A percentile compares a stretch with the other conserved stretches of the same genome.
Evolutionary conservation across 495 filamentous ascomycete genomes (phyloP).

Genomic region (Paragyromitra xinjiangensis): DNA sequence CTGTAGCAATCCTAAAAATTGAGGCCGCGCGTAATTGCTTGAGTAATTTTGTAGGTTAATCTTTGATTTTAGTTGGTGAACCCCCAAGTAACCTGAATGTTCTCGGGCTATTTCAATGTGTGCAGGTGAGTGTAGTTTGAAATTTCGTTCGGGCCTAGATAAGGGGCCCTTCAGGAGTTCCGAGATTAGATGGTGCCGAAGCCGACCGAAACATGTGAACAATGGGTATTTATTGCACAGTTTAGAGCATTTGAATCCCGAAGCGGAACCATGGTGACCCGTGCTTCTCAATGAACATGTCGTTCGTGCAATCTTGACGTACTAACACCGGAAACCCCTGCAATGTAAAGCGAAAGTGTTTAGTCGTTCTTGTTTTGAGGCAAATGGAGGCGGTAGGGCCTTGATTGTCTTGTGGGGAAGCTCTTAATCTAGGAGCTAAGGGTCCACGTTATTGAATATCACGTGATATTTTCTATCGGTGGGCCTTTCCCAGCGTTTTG

Average conservation of each 20-base stretch:
- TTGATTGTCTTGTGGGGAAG: neutral
- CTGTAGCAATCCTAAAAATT: neutral
- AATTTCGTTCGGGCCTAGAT: neutral
- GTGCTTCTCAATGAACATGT: neutral
- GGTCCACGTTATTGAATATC: neutral
- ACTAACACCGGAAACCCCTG: neutral
- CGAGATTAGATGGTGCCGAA: neutral
- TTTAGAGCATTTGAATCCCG: neutral
- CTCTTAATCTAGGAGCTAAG: neutral
- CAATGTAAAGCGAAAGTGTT: slow-evolving; percentile 11
- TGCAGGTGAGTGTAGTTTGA: neutral
- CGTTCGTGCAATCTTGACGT: slow-evolving; percentile 27
- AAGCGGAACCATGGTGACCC: neutral
- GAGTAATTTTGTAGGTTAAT: neutral
- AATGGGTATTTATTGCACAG: neutral
- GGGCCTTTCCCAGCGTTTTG: neutral
- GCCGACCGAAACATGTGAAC: neutral
- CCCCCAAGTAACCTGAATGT: neutral
- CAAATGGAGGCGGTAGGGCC: neutral
- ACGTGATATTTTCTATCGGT: neutral
- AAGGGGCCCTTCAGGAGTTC: neutral
- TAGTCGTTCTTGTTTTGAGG: neutral
- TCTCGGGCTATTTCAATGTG: neutral
- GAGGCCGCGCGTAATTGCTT: neutral
- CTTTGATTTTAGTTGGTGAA: neutral